Base-by-base conservation (phyloP, 2,329 filamentous ascomycete genomes). In the Xylariales sp. region DNA sequence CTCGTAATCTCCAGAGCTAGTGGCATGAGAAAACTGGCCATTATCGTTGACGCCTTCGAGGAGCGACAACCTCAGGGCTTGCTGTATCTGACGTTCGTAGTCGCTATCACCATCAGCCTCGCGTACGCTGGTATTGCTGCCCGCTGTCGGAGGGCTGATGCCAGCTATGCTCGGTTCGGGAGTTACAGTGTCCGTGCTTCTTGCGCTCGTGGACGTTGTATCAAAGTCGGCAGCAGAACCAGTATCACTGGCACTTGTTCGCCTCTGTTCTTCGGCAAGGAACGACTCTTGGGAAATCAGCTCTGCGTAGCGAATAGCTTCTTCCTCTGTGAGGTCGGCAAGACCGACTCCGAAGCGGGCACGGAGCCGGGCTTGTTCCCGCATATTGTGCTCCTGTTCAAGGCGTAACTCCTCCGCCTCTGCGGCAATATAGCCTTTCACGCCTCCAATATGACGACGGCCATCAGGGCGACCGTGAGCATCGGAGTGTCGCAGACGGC, bases 281-380 rank as follows among this genome's bases (percentile, higher is more conserved):
- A 74, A 79, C 0, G 74, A 61, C 53, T 85, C 80, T 44, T 79
- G 70, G 1, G 80, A 84, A 6, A 85, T 65, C 68, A 85, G 78
- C 53, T 81, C 76, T 1, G 78, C 80, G 48, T 84, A 85, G 23
- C 65, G 69, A 15, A 85, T 45, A 14, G 79, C 75, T 51, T 85
- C 81, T 49, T 83, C 78, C 46, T 85, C 81, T 2, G 70, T 83
- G 43, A 85, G 56, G 19, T 80, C 78, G 4, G 69, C 76, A 2
- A 96, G 63, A 23, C 89, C 88, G 3, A 93, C 79, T 5, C 93
- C 93, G 53, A 95, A 98, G 24, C 91, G 80, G 20, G 78, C 81
- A 24, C 79, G 83, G 18, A 97, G 69, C 17, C 81, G 80, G 13
- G 80, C 75, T 38, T 79, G 71, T 53, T 94, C 83, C 40, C 81